These are phyloP conservation scores for Melanogaster broomeanus DNA, from an alignment of 768 basidiomycete species.

Conservation along the genomic window DNA sequence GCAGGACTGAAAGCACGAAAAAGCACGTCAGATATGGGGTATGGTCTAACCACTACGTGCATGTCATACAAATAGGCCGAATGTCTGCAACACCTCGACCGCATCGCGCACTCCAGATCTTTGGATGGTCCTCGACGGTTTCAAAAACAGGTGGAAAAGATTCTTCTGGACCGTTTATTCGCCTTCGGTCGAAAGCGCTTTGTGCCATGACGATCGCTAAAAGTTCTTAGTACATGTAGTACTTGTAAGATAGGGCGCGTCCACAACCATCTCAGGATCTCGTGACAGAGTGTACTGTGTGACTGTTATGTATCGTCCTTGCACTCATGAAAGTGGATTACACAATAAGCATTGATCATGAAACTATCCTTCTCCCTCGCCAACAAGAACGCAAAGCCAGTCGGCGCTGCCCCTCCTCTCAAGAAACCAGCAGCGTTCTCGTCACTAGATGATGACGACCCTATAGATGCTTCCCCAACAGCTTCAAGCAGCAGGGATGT, in stretches of 20 bases:
- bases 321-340: too few species aligned
- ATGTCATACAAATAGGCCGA: slow-evolving; percentile 79
- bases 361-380: slow-evolving; percentile 89
- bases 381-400: slow-evolving; percentile 53
- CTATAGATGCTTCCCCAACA: slow-evolving; percentile 49
- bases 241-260: too few species aligned
- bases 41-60: background rate
- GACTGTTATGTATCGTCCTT: too few species aligned
- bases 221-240: too few species aligned
- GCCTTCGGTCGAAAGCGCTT: slow-evolving; percentile 75
- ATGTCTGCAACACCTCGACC: slow-evolving; percentile 63
- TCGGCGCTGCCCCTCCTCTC: slow-evolving; percentile 51
- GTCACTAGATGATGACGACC: slow-evolving; percentile 64
- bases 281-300: too few species aligned
- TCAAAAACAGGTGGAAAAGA: slow-evolving; percentile 66
- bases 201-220: slow-evolving; percentile 57
- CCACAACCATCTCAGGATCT: too few species aligned
- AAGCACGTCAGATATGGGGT: slow-evolving; percentile 7
- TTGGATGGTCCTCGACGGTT: slow-evolving; percentile 33
- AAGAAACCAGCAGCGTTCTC: slow-evolving; percentile 65
- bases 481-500: slow-evolving; percentile 42
- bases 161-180: slow-evolving; percentile 90
- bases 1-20: slow-evolving; percentile 59
- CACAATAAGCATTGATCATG: slow-evolving; percentile 44
- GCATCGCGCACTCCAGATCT: slow-evolving; percentile 38